Evolutionary conservation across 2,329 filamentous ascomycete genomes (phyloP), one percentile per base, ranked within the genome.

Genomic region (Grosmannia serpens): DNA sequence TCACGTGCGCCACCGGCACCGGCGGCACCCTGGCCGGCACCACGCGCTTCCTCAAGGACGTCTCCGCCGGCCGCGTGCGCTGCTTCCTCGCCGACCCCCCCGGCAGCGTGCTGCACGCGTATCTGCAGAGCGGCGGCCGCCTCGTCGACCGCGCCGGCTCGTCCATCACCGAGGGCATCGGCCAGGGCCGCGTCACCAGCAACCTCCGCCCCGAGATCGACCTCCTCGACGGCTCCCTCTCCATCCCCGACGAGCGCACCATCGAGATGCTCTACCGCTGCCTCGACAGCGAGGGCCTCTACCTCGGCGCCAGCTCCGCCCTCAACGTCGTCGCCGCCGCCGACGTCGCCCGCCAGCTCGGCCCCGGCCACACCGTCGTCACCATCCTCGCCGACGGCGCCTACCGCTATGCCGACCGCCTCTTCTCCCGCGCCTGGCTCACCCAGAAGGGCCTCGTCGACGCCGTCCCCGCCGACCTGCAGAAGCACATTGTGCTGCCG

Each of bases 221-320:
- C 61, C 77, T 95, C 51, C 68, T 97, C 20, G 94, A 97, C 73
- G 91, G 87, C 60, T 89, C 90, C 41, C 68, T 99, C 67, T 80
- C 86, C 70, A 90, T 99, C 65, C 81, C 84, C 61, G 94, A 99
- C 70, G 91, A 94, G 76, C 91, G 95, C 82, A 95, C 86, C 67
- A 92, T 99, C 65, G 89, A 89, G 73, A 97, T 96, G 94, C 90
- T 99, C 51, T 99, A 97, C 76, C 80, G 92, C 63, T 96, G 92
- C 69, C 77, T 99, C 62, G 91, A 97, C 67, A 91, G 97, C 74
- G 94, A 99, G 71, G 94, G 94, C 2, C 75, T 99, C 56, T 99
- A 99, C 71, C 80, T 99, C 2, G 94, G 94, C 62, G 94, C 94
- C 44, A 96, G 90, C 74, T 95, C 89, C 27, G 88, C 89, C 60